A percentile compares a stretch with the other conserved stretches of the same genome.
phyloP scores from a whole-genome alignment of 805 yeast genomes.

The Wickerhamomyces ciferrii region DNA sequence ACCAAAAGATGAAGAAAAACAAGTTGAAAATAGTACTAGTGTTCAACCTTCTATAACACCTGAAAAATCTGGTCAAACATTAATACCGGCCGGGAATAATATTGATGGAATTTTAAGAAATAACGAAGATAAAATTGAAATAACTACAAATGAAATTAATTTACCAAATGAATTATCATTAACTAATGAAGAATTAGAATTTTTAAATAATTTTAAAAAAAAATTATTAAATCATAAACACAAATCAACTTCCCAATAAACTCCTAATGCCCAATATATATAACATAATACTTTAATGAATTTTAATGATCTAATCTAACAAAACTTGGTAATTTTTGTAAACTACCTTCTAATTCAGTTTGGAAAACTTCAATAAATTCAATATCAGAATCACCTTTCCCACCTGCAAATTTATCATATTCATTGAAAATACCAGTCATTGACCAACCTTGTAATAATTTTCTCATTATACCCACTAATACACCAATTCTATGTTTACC shows the following conservation, averaged over 20 bases:
- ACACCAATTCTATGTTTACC: constrained; percentile 96
- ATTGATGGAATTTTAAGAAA: background rate
- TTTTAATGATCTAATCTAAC: constrained; percentile 26
- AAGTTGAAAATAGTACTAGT: background rate
- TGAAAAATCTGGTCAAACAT: background rate
- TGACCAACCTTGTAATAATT: constrained; percentile 88
- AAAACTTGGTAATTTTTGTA: constrained; percentile 55
- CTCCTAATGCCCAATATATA: background rate
- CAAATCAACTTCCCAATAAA: too few species aligned
- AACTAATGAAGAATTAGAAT: constrained; percentile 1
- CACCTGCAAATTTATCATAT: constrained; percentile 87
- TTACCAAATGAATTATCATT: constrained; percentile 3
- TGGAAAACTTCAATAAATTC: constrained; percentile 85
- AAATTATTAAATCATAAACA: background rate
- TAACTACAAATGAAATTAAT: background rate
- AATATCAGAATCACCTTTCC: constrained; percentile 88
- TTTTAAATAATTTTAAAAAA: constrained; percentile 1
- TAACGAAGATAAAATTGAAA: background rate
- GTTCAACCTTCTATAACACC: background rate
- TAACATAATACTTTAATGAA: too few species aligned
- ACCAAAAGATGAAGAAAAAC: constrained; percentile 3
- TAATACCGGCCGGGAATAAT: background rate
- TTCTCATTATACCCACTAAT: constrained; percentile 85
- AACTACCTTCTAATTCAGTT: constrained; percentile 48
- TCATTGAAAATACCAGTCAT: constrained; percentile 91